Percentiles rank a stretch among this genome's conserved stretches.
Evolutionary conservation across 208 protist genomes (phyloP).

Genomic region (Trypanosoma platydactyli): DNA sequence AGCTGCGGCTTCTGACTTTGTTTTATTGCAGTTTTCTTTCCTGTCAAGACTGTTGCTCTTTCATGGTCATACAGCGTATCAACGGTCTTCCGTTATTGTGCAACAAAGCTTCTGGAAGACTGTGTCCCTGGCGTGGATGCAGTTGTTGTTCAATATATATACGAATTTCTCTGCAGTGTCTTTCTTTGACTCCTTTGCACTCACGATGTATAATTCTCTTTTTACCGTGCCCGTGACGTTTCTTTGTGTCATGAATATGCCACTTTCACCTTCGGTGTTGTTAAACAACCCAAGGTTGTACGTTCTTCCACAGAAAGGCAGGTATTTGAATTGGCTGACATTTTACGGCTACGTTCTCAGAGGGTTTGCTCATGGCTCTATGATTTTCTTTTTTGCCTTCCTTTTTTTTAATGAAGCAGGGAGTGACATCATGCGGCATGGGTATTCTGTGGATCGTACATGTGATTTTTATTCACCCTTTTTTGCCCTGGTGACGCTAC

Average conservation of each 20-base stretch:
- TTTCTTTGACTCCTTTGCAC: constrained; percentile 89
- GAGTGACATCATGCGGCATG: constrained; percentile 35
- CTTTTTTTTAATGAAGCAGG: constrained; percentile 32
- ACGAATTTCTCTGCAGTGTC: constrained; percentile 78
- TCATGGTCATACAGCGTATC: constrained; percentile 92
- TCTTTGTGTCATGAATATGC: constrained; percentile 83
- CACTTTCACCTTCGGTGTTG: constrained; percentile 58
- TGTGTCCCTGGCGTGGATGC: constrained; percentile 90
- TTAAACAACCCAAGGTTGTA: constrained; percentile 68
- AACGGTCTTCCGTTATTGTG: constrained; percentile 90
- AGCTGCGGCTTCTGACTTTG: constrained; percentile 88
- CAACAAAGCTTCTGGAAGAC: constrained; percentile 98
- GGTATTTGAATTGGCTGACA: constrained; percentile 65
- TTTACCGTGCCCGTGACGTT: constrained; percentile 86
- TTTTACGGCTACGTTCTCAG: constrained; percentile 82
- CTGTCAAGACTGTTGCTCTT: constrained; percentile 90
- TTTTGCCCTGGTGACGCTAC: constrained; percentile 77
- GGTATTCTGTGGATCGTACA: constrained; percentile 46
- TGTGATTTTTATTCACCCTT: constrained; percentile 83
- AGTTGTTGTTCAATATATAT: constrained; percentile 88
- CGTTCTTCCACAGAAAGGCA: constrained; percentile 54
- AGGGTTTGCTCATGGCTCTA: constrained; percentile 69
- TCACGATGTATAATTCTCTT: constrained; percentile 87
- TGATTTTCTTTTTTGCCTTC: constrained; percentile 66
- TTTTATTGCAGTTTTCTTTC: constrained; percentile 90